Percentiles rank a stretch among this genome's conserved stretches.
phyloP scores from a whole-genome alignment of 305 asterid genomes.

The Solanum chacoense region DNA sequence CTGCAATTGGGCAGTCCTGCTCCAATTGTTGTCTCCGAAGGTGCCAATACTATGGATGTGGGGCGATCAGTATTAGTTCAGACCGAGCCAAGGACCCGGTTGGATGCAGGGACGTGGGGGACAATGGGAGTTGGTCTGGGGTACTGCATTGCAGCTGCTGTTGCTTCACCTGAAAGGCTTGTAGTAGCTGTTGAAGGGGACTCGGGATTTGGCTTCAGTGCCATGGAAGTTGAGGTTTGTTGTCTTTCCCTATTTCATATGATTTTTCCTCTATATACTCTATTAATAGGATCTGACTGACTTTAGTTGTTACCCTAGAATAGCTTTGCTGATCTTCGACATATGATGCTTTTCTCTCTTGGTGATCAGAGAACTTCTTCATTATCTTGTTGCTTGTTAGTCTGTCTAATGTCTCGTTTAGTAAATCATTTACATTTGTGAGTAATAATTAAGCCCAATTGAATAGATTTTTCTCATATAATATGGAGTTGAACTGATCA shows the following conservation, averaged over 20 bases:
- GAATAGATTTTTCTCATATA: not conserved
- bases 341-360: not conserved
- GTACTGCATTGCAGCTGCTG: slow-evolving; percentile 95
- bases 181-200: slow-evolving; percentile 97
- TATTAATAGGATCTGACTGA: not conserved
- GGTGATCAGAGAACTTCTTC: not conserved
- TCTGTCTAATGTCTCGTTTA: not conserved
- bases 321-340: not conserved
- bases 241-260: not conserved
- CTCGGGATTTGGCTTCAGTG: slow-evolving; percentile 94
- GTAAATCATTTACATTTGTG: not conserved
- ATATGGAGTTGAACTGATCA: not conserved
- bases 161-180: slow-evolving; percentile 66
- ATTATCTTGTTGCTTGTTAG: not conserved
- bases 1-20: slow-evolving; percentile 51
- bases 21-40: slow-evolving; percentile 74
- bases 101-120: slow-evolving; percentile 99
- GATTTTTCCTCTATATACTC: not conserved
- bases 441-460: not conserved
- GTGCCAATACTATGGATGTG: slow-evolving; percentile 88
- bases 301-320: not conserved
- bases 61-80: slow-evolving; percentile 78
- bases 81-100: slow-evolving; percentile 77
- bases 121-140: slow-evolving; percentile 97
- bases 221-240: slow-evolving; percentile 88